A percentile compares a stretch with the other conserved stretches of the same genome.
phyloP scores from a whole-genome alignment of 805 yeast species.

The Wickerhamiella cacticola region DNA sequence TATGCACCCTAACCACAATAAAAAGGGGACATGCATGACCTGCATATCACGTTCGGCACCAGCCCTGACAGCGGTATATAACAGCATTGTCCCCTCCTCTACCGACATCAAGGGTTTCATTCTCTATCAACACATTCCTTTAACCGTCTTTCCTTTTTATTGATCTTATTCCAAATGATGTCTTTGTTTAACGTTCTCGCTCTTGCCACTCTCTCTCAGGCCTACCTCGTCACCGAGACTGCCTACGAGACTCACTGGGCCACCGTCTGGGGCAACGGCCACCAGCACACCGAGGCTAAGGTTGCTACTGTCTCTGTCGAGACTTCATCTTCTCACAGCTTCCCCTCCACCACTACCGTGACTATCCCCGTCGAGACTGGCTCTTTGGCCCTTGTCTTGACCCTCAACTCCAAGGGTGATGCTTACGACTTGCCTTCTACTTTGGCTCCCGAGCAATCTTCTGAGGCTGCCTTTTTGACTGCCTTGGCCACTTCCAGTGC shows the following conservation, averaged over 20 bases:
- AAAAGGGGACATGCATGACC: not conserved
- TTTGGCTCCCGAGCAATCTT: constrained; percentile 2
- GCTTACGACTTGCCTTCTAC: constrained; percentile 4
- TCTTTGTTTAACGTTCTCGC: constrained; percentile 1
- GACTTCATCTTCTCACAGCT: constrained; percentile 17
- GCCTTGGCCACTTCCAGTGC: constrained; percentile 21
- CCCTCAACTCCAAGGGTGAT: not conserved
- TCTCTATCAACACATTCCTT: not conserved
- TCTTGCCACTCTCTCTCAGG: constrained; percentile 7
- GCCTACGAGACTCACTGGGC: constrained; percentile 6
- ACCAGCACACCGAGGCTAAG: constrained; percentile 15
- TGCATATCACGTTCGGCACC: not conserved
- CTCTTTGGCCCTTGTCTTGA: not conserved
- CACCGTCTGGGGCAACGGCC: not conserved
- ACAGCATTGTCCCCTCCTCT: not conserved
- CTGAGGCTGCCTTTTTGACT: constrained; percentile 3
- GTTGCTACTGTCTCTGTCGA: constrained; percentile 21
- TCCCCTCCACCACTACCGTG: constrained; percentile 25
- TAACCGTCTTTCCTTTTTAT: not conserved
- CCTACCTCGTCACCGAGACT: constrained; percentile 4
- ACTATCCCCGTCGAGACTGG: constrained; percentile 19
- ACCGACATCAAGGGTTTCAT: not conserved
- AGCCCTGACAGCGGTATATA: not conserved
- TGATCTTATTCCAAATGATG: not conserved
- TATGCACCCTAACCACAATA: constrained; percentile 1